These are phyloP conservation scores for Tetrahymena borealis DNA, from an alignment of 73 alveolate species.

Conservation along the genomic window DNA sequence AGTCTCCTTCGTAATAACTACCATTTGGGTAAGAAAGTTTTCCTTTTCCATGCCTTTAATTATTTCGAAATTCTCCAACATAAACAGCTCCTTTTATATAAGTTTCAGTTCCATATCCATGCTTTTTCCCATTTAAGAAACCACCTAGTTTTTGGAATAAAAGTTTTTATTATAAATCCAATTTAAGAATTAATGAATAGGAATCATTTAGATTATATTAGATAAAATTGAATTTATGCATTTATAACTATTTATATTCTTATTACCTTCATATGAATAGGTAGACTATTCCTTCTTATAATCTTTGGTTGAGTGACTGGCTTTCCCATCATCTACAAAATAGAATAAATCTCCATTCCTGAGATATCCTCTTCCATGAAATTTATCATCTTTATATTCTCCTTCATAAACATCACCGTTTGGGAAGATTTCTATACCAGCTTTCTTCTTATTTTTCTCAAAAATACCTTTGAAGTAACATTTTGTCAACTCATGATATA, in stretches of 20 bases:
- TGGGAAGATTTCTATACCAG: slow-evolving; percentile 38
- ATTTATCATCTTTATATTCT: slow-evolving; percentile 4
- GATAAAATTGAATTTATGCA: not conserved
- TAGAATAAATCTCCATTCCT: not conserved
- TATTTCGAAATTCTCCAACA: slow-evolving; percentile 5
- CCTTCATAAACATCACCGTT: slow-evolving; percentile 46
- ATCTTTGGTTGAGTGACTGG: not conserved
- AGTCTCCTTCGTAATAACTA: slow-evolving; percentile 23
- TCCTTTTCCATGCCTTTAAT: slow-evolving; percentile 29
- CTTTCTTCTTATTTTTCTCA: not conserved
- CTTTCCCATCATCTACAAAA: not conserved
- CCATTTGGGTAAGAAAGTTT: slow-evolving; percentile 15
- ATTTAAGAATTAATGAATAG: not conserved
- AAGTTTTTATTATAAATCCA: not conserved
- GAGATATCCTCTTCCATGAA: slow-evolving; percentile 29
- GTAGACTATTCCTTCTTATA: not conserved
- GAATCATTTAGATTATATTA: not conserved
- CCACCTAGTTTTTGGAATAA: no score
- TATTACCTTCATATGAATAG: slow-evolving; percentile 22
- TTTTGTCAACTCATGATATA: slow-evolving; percentile 15
- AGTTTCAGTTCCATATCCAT: slow-evolving; percentile 19
- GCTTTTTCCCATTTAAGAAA: slow-evolving; percentile 4
- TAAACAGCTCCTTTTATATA: slow-evolving; percentile 14
- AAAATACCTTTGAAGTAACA: slow-evolving; percentile 36
- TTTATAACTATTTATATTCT: not conserved